Evolutionary conservation across 2,329 filamentous ascomycete genomes (phyloP).

Genomic region (Aureobasidium sp.): DNA sequence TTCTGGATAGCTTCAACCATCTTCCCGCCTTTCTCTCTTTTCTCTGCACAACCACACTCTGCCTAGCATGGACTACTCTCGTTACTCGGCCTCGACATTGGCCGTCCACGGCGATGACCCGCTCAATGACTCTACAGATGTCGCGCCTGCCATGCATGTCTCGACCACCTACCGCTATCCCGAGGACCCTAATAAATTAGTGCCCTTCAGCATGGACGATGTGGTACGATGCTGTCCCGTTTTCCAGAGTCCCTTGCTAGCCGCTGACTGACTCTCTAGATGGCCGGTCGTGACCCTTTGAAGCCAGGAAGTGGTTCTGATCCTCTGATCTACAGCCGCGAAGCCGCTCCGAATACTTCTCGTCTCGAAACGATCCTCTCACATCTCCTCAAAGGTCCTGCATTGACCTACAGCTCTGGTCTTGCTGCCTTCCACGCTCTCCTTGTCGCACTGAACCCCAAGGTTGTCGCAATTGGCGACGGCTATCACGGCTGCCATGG

Average conservation of each 20-base stretch:
- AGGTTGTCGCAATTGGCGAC: slow-evolving; percentile 70
- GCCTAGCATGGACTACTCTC: background rate
- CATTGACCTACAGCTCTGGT: slow-evolving; percentile 75
- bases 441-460: slow-evolving; percentile 76
- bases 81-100: slow-evolving; percentile 27
- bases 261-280: background rate
- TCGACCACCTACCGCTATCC: slow-evolving; percentile 87
- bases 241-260: slow-evolving; percentile 6
- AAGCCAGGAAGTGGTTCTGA: slow-evolving; percentile 42
- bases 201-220: slow-evolving; percentile 39
- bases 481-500: slow-evolving; percentile 95
- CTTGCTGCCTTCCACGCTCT: slow-evolving; percentile 84
- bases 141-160: slow-evolving; percentile 83
- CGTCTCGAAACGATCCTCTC: slow-evolving; percentile 80
- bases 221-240: slow-evolving; percentile 41
- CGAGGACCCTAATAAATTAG: slow-evolving; percentile 59
- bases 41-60: background rate
- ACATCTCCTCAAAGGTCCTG: slow-evolving; percentile 61
- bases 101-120: slow-evolving; percentile 31
- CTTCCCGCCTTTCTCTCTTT: background rate
- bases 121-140: slow-evolving; percentile 49
- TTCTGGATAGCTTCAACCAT: background rate
- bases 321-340: slow-evolving; percentile 76
- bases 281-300: slow-evolving; percentile 24
- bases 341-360: slow-evolving; percentile 68